These are phyloP conservation scores for Malbranchea zuffiana DNA, from an alignment of 2,329 filamentous ascomycete species.

Conservation along the genomic window DNA sequence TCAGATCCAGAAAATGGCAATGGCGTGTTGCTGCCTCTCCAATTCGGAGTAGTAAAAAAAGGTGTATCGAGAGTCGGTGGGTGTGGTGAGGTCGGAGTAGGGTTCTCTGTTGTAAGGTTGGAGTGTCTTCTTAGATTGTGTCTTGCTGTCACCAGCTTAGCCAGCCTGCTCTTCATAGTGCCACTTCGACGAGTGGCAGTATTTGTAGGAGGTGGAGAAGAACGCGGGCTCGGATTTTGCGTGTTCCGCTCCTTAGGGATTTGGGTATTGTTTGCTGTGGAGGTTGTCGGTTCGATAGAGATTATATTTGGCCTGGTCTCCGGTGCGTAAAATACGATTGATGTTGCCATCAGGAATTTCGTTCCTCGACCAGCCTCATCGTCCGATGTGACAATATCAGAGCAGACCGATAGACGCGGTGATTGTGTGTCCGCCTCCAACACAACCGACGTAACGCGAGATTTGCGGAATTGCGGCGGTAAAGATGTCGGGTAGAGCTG, in stretches of 20 bases:
- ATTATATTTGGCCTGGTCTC: constrained; percentile 14
- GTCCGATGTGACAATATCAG: constrained; percentile 13
- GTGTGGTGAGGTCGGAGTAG: constrained; percentile 1
- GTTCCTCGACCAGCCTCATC: constrained; percentile 12
- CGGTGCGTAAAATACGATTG: constrained; percentile 14
- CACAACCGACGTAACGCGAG: constrained; percentile 6
- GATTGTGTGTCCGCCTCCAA: constrained; percentile 6
- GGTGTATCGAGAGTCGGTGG: constrained; percentile 7
- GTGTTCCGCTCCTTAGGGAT: constrained; percentile 11
- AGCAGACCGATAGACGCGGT: constrained; percentile 13
- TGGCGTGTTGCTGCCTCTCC: constrained; percentile 3
- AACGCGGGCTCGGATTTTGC: constrained; percentile 1
- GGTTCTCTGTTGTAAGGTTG: constrained; percentile 1
- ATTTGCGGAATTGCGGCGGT: constrained; percentile 7
- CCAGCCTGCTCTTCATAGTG: constrained; percentile 10
- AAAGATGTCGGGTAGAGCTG: constrained; percentile 2
- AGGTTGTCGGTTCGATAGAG: constrained; percentile 11
- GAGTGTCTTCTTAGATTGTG: constrained; percentile 10
- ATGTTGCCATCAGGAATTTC: constrained; percentile 15
- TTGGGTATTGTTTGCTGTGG: constrained; percentile 3
- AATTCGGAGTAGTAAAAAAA: constrained; percentile 6
- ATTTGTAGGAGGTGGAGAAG: constrained; percentile 4
- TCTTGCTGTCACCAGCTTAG: constrained; percentile 8
- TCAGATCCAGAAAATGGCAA: constrained; percentile 2
- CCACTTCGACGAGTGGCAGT: constrained; percentile 1